Base-by-base conservation (phyloP, 805 yeast genomes). In the Lipomyces spencermartinsiae region DNA sequence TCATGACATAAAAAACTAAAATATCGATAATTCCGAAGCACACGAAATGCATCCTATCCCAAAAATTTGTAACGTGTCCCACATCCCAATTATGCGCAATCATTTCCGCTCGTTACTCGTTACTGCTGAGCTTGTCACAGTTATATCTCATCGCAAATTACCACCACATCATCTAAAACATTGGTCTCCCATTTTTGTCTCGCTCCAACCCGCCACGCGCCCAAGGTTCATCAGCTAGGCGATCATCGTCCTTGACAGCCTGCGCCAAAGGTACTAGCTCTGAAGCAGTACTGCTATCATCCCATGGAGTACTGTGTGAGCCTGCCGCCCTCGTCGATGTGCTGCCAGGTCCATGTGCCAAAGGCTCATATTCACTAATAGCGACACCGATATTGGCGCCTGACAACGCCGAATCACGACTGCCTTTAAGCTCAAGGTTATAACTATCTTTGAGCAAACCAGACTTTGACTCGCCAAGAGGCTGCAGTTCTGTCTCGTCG, bases 101-200 rank as follows among this genome's bases (percentile, higher is more conserved):
- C 49, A 14, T 43, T 43, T 43, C 49, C 16, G n/a, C n/a, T 43
- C 22, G 22, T n/a, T 43, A 16, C n/a, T 43, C 22, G 22, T n/a
- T 43, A 16, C 22, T 19, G 8, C 22, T 43, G 8, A 16, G n/a
- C 12, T 12, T 2, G n/a, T n/a, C 49, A n/a, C 49, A 43, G 22
- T 6, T 6, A 16, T 43, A 43, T 43, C 49, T 14, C 22, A n/a
- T n/a, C 22, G 22, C 49, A 43, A 16, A 43, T 16, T 43, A 43
- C 22, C 16, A 25, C 29, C 29, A 25, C 29, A 25, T 25, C 29
- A 25, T 25, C 29, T 59, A 66, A 35, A 66, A 66, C 54, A 66
- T 25, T 7, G 69, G 69, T 7, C 69, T 57, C 2, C 69, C 69
- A 43, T 66, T 66, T 16, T 51, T 58, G 39, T 63, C 66, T 12